Evolutionary conservation across 2,329 filamentous ascomycete species (phyloP).

Genomic region (Penicillium sp.): DNA sequence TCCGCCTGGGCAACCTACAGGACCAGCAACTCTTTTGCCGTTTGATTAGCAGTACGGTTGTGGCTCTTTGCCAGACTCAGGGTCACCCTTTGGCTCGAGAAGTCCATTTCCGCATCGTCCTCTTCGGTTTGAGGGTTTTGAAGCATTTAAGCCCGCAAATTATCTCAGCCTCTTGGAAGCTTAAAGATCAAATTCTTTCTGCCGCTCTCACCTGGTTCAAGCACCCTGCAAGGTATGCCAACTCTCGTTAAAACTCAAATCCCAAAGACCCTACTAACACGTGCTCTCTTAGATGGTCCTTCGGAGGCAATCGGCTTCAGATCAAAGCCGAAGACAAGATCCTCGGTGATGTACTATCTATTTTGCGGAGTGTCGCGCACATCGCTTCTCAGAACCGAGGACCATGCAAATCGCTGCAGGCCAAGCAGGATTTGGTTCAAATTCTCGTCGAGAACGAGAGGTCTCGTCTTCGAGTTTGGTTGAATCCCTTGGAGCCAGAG

Average conservation of each 20-base stretch:
- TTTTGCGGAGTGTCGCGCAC: constrained; percentile 63
- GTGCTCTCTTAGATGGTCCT: constrained; percentile 69
- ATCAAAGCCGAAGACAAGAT: constrained; percentile 88
- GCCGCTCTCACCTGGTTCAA: constrained; percentile 88
- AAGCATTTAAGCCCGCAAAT: constrained; percentile 65
- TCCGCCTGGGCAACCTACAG: constrained; percentile 77
- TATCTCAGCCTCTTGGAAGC: constrained; percentile 68
- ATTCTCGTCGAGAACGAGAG: constrained; percentile 82
- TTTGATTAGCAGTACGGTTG: constrained; percentile 74
- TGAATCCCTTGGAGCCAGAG: constrained; percentile 71
- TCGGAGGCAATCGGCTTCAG: constrained; percentile 89
- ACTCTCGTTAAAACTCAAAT: not conserved
- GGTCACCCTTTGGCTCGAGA: constrained; percentile 87
- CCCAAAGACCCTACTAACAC: constrained; percentile 1
- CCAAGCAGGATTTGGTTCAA: constrained; percentile 80
- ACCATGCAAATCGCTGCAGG: constrained; percentile 64
- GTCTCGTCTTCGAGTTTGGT: constrained; percentile 81
- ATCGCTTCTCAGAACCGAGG: constrained; percentile 54
- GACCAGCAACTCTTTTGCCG: constrained; percentile 79
- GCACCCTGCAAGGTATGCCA: constrained; percentile 62
- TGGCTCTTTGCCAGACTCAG: constrained; percentile 67
- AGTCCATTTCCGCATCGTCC: constrained; percentile 81
- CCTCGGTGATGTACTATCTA: constrained; percentile 69
- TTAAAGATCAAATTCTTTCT: constrained; percentile 86
- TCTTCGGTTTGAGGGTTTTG: constrained; percentile 78